Conservation (phyloP, 1,139 yeast genomes). For the Kodamaea derodonti region DNA sequence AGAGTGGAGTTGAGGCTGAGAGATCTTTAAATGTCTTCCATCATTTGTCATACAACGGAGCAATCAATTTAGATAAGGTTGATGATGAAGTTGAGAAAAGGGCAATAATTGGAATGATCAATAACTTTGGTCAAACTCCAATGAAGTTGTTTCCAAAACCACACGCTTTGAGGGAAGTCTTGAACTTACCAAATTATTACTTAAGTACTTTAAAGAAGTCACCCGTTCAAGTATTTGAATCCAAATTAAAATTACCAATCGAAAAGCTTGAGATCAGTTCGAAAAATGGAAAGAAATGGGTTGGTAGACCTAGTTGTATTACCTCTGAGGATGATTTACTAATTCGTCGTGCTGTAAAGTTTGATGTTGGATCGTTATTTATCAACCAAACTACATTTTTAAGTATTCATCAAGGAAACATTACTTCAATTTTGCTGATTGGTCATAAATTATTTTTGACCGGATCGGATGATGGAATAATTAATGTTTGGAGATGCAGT, state of each 20-base stretch:
- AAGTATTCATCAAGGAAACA: constrained; percentile 36
- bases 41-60: constrained; percentile 78
- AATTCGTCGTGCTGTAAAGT: constrained; percentile 31
- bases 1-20: constrained; percentile 65
- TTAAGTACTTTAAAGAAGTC: constrained; percentile 18
- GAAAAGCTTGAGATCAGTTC: constrained; percentile 37
- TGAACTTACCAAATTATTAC: constrained; percentile 33
- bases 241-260: constrained; percentile 33
- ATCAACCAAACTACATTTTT: constrained; percentile 41
- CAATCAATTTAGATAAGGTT: constrained; percentile 68
- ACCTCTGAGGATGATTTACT: constrained; percentile 37
- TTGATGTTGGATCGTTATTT: constrained; percentile 32
- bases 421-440: constrained; percentile 32
- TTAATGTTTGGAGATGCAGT: constrained; percentile 51
- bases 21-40: constrained; percentile 71
- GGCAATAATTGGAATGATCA: constrained; percentile 78
- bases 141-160: constrained; percentile 60
- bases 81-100: constrained; percentile 68
- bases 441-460: constrained; percentile 44
- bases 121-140: constrained; percentile 90
- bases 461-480: constrained; percentile 53
- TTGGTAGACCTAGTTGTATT: constrained; percentile 39
- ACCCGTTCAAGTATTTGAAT: constrained; percentile 35
- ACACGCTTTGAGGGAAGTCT: constrained; percentile 51
- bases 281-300: constrained; percentile 38